phyloP scores from a whole-genome alignment of 1,139 yeast genomes.

The Yamadazyma dendronema region DNA sequence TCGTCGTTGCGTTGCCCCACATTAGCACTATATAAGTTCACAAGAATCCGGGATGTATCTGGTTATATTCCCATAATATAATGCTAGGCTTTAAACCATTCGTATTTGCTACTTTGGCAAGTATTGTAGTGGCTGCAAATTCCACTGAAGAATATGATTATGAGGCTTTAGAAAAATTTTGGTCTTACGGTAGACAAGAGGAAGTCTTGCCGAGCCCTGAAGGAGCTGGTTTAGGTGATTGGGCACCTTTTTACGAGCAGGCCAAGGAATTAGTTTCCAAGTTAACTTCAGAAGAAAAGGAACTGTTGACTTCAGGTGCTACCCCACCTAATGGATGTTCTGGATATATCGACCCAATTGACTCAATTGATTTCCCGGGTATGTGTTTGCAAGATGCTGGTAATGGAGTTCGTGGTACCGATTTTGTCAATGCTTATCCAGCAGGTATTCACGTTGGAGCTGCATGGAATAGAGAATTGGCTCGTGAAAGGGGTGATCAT shows the following conservation, averaged over 20 bases:
- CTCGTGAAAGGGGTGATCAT: conserved; percentile 52
- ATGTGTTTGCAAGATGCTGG: conserved; percentile 68
- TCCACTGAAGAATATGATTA: background rate
- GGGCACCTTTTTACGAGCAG: conserved; percentile 55
- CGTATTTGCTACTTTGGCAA: background rate
- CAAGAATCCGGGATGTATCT: too few species aligned
- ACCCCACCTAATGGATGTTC: conserved; percentile 48
- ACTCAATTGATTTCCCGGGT: conserved; percentile 30
- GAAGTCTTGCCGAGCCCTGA: conserved; percentile 16
- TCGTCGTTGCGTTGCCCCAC: too few species aligned
- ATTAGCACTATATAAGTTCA: too few species aligned
- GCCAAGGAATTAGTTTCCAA: conserved; percentile 51
- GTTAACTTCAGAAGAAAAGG: conserved; percentile 57
- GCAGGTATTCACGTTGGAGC: conserved; percentile 59
- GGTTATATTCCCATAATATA: too few species aligned
- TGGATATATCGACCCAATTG: conserved; percentile 4
- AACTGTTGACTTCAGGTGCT: conserved; percentile 62
- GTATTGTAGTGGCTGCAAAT: background rate
- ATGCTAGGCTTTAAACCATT: background rate
- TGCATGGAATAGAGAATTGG: conserved; percentile 53
- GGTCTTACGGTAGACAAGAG: conserved; percentile 16
- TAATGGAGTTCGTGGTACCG: conserved; percentile 57
- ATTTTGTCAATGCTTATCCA: conserved; percentile 55
- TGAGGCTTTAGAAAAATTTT: conserved; percentile 9
- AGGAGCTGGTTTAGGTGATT: conserved; percentile 17